Evolutionary conservation across 768 basidiomycete genomes (phyloP).

Genomic region (Sarcomyxa edulis): DNA sequence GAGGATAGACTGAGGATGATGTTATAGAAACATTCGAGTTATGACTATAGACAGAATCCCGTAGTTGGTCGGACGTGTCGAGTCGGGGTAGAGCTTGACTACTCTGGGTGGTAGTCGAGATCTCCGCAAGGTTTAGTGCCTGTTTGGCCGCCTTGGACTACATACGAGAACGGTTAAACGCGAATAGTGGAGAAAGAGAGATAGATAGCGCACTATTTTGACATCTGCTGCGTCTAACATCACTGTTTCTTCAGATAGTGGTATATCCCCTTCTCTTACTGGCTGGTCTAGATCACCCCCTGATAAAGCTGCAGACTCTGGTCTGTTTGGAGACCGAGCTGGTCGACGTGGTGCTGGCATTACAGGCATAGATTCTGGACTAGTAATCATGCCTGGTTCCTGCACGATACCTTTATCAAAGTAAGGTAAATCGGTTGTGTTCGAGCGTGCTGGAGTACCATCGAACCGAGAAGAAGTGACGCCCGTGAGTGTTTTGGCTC

Average conservation of each 20-base stretch:
- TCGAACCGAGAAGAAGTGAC: no score
- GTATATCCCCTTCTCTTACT: no score
- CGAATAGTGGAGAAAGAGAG: neutral
- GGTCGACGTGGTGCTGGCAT: conserved; percentile 12
- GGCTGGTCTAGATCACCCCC: no score
- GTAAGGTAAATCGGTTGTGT: conserved; percentile 28
- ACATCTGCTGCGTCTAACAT: no score
- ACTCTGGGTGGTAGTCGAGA: no score
- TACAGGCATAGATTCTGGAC: conserved; percentile 11
- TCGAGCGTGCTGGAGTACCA: neutral
- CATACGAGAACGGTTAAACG: conserved; percentile 6
- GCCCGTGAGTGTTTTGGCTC: conserved; percentile 46
- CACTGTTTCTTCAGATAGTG: no score
- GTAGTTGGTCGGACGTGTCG: no score
- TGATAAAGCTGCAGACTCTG: no score
- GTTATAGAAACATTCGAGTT: conserved; percentile 59
- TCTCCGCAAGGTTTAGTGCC: no score
- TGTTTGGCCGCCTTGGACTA: conserved; percentile 29
- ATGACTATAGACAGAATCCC: conserved; percentile 54
- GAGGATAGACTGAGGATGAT: conserved; percentile 77
- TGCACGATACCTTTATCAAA: conserved; percentile 19
- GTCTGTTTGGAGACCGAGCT: conserved; percentile 21
- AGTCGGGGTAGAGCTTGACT: no score
- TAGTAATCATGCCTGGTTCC: conserved; percentile 16
- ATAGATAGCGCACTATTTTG: conserved; percentile 32